Evolutionary conservation across 192 early-diverging fungal genomes (phyloP), one percentile per base, ranked within the genome.

Genomic region (Entophlyctis luteolus): DNA sequence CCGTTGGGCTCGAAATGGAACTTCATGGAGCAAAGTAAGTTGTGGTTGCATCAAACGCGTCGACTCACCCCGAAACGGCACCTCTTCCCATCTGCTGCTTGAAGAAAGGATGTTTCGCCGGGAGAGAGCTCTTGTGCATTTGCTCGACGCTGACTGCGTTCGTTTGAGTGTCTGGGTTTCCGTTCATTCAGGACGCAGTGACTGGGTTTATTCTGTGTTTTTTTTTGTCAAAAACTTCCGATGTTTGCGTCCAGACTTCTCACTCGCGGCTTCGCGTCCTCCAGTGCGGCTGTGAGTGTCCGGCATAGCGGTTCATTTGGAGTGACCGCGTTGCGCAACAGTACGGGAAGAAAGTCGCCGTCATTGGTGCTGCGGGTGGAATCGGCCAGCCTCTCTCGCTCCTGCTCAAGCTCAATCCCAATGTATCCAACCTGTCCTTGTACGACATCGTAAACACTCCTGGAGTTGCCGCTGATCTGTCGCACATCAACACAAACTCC

Each of bases 301-400:
- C 36, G 56, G 35, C 14, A 22, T 20, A 53, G 22, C 14, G 6
- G 28, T 22, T 6, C 12, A 20, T 42, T n/a, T 42, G 10, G n/a
- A 8, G n/a, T n/a, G n/a, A n/a, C n/a, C 39, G n/a, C n/a, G n/a
- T n/a, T n/a, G n/a, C n/a, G n/a, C 18, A 38, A 45, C 53, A 71
- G 70, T 33, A 65, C 60, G 70, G 70, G 23, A 71, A 71, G 62
- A 80, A 80, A 63, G 78, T 78, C 22, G 72, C 75, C 52, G 77
- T 77, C 48, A 69, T 80, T 57, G 81, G 92, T 63, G 92, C 92
- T 50, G 89, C 90, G 70, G 85, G 85, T 60, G 85, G 85, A 59
- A 87, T 87, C 66, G 85, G 85, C 53, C 85, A 87, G 72, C 84
- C 85, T 33, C 68, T 87, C 28, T 85, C 85, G 33, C 81, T 87